Evolutionary conservation across 495 filamentous ascomycete genomes (phyloP), one percentile per base, ranked within the genome.

Genomic region (Hypoxylon trugodes): DNA sequence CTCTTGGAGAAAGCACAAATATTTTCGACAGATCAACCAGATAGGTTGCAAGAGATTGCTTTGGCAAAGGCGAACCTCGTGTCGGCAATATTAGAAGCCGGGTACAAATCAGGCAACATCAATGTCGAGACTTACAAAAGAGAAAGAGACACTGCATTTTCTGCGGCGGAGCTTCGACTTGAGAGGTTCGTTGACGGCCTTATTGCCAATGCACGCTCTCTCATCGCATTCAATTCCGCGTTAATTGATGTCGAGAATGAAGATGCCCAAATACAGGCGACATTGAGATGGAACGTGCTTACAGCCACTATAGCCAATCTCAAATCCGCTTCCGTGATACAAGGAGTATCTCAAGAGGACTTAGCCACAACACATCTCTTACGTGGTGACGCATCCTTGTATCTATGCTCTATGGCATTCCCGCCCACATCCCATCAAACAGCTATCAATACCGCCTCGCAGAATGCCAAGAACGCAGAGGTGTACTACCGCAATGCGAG

Each of bases 401-500:
- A 77, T 26, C 77, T 86, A 8, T 82, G 79, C 70, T 76, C 79
- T 18, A 70, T 89, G 16, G 81, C 82, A 1, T 72, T 77, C 26
- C 68, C 79, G 1, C 69, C 83, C 3, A 76, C 74, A 64, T 76
- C 82, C 19, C 76, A 85, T 61, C 63, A 70, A 6, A 69, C 80
- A 54, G 82, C 85, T 9, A 66, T 75, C 35, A 77, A 82, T 47
- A 81, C 81, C 37, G 76, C 73, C 16, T 45, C 75, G 3, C 82
- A 77, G 19, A 77, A 88, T 18, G 70, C 88, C 32, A 78, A 78
- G 32, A 87, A 88, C 59, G 85, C 87, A 2, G 82, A 83, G 30
- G 83, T 85, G 1, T 88, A 84, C 59, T 89, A 86, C 65, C 79
- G 83, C 40, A 85, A 86, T 33, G 86, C 85, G 8, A 77, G 81